Evolutionary conservation across 768 basidiomycete genomes (phyloP).

Genomic region (Cyathus striatus): DNA sequence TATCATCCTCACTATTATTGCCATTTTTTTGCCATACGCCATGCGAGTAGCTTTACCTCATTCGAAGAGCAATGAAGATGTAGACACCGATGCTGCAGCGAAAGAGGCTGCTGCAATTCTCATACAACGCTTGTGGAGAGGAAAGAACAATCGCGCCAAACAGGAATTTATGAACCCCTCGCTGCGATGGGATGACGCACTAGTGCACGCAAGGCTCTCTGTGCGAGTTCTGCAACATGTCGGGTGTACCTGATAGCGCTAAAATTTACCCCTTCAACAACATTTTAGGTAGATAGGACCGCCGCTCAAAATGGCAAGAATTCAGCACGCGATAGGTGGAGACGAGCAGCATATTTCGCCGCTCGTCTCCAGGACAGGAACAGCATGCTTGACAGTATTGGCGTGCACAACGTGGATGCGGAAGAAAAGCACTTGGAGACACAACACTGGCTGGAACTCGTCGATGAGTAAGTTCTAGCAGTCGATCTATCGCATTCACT

Average conservation of each 20-base stretch:
- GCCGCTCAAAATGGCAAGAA: slow-evolving; percentile 43
- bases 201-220: slow-evolving; percentile 27
- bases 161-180: slow-evolving; percentile 21
- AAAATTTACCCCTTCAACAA: neutral
- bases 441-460: slow-evolving; percentile 61
- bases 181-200: slow-evolving; percentile 33
- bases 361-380: slow-evolving; percentile 38
- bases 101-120: slow-evolving; percentile 23
- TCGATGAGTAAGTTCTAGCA: slow-evolving; percentile 47
- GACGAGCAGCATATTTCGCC: slow-evolving; percentile 37
- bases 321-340: slow-evolving; percentile 40
- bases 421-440: slow-evolving; percentile 47
- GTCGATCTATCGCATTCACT: too few relatives aligned
- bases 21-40: neutral
- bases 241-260: neutral
- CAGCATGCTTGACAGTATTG: slow-evolving; percentile 19
- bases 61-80: too few relatives aligned
- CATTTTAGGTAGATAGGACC: slow-evolving; percentile 28
- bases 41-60: too few relatives aligned
- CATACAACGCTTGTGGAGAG: slow-evolving; percentile 37
- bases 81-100: slow-evolving; percentile 13
- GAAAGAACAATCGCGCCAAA: slow-evolving; percentile 16
- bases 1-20: neutral
- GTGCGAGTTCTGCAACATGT: slow-evolving; percentile 20
- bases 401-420: slow-evolving; percentile 24